Base-by-base conservation (phyloP, 345 rosid species). In the Murraya koenigii region DNA sequence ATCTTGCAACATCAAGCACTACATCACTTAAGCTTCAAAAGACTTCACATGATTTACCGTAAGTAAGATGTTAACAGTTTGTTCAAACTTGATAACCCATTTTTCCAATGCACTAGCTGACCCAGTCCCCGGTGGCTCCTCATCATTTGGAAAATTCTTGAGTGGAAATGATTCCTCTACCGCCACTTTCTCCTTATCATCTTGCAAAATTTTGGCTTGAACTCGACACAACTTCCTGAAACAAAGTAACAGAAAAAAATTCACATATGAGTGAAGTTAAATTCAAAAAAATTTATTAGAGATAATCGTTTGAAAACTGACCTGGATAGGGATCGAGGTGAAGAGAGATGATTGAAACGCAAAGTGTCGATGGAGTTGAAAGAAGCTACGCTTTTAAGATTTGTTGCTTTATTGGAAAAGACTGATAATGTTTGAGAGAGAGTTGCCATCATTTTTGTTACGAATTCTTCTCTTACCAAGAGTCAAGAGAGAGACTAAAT, bases 51-150 rank as follows among this genome's bases (percentile, higher is more conserved):
- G 19, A 79, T 78, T 78, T 85, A 90, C 98, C 74, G 97, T 92
- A 69, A 94, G 97, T 80, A 95, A 88, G 82, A 95, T 79, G 82
- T 95, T 93, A 32, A 92, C 59, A 75, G 93, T 86, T 80, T 91
- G 94, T 75, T 95, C 99, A 54, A 91, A 3, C 89, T 90, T 92
- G 79, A 95, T 83, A 77, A 82, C 58, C 95, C 88, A 92, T 47
- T 52, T 52, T 17, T 52, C 56, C 56, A 17, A 52, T 15, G 56
- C 56, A 52, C 22, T 78, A 66, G 86, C 30, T 5, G 93, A 70
- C 25, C 88, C 84, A 80, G 20, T 73, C 65, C 2, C 63, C 19
- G 66, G 60, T 15, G 89, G 61, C 33, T 76, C 87, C 19, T 71
- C 81, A 10, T 65, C 66, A 8, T 68, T 82, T 38, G 85, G 81